Base-by-base conservation (phyloP, 1,284 basidiomycete species). In the Lignosus rhinocerotis region DNA sequence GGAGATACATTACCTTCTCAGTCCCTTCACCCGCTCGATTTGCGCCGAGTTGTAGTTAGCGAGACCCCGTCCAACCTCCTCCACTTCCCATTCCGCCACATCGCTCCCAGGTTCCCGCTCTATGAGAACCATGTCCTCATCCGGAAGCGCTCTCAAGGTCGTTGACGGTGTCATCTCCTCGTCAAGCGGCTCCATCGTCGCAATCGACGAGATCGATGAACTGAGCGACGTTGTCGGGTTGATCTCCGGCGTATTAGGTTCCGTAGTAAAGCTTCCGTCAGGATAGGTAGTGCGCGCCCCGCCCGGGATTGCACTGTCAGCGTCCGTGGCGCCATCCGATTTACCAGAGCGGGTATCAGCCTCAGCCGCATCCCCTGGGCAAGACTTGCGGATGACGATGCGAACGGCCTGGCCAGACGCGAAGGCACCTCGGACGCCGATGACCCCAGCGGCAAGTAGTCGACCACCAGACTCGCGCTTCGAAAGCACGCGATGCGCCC, bases 11-110 rank as follows among this genome's bases (percentile, higher is more conserved):
- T 66, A 93, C 94, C 93, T 96, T 72, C 94, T 93, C 67, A 92
- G 71, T 1, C 96, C 96, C 72, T 93, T 96, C 60, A 98, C 90
- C 60, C 88, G 83, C 56, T 85, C 81, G 63, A 98, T 95, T 73
- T 98, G 96, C 44, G 87, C 88, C 44, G 92, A 96, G 70, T 97
- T 98, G 72, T 98, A 99, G 75, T 96, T 98, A 10, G 94, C 94
- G 45, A 98, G 77, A 0, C 96, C 97, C 44, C 96, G 84, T 0
- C 96, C 97, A 31, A 99, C 92, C 72, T 98, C 96, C 44, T 93
- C 78, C 31, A 94, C 78, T 65, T 96, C 92, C 78, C 86, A 88
- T 17, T 79, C 82, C 41, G 87, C 86, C 3, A 66, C 75, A 48
- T 74, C 74, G 36, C 71, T 70, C 11, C 41, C 56, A 34, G 63